A percentile compares a stretch with the other conserved stretches of the same genome.
phyloP scores from a whole-genome alignment of 2,329 filamentous ascomycete species.

The Tolypocladium tropicale region DNA sequence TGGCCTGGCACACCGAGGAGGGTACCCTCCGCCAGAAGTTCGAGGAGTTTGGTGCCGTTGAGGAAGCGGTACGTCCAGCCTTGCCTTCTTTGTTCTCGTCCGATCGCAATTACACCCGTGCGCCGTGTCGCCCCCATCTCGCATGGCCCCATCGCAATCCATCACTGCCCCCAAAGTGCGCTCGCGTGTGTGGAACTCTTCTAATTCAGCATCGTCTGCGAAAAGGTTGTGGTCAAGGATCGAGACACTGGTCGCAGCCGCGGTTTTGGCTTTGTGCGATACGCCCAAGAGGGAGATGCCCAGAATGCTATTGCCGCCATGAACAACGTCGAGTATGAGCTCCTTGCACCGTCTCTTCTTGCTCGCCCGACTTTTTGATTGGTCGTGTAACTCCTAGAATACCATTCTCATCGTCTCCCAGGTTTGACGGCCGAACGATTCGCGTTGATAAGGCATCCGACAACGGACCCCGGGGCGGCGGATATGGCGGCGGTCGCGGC shows the following conservation, averaged over 20 bases:
- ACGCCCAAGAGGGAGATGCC: conserved; percentile 64
- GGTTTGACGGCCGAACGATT: conserved; percentile 89
- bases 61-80: conserved; percentile 75
- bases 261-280: conserved; percentile 95
- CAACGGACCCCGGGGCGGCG: conserved; percentile 45
- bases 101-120: not conserved
- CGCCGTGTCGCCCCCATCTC: not conserved
- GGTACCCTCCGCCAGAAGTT: conserved; percentile 80
- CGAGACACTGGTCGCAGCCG: conserved; percentile 93
- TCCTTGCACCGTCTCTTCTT: conserved; percentile 11
- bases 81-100: conserved; percentile 2
- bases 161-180: not conserved
- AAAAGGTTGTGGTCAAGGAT: conserved; percentile 91
- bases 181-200: conserved; percentile 7
- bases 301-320: conserved; percentile 66
- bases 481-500: conserved; percentile 22
- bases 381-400: not conserved
- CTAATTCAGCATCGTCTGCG: conserved; percentile 7
- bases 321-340: conserved; percentile 80
- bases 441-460: conserved; percentile 94
- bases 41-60: conserved; percentile 78
- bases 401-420: conserved; percentile 22
- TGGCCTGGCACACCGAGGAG: conserved; percentile 98
- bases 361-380: not conserved
- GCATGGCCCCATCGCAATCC: not conserved